phyloP scores from a whole-genome alignment of 23 red algal genomes.

The Gracilaria domingensis region DNA sequence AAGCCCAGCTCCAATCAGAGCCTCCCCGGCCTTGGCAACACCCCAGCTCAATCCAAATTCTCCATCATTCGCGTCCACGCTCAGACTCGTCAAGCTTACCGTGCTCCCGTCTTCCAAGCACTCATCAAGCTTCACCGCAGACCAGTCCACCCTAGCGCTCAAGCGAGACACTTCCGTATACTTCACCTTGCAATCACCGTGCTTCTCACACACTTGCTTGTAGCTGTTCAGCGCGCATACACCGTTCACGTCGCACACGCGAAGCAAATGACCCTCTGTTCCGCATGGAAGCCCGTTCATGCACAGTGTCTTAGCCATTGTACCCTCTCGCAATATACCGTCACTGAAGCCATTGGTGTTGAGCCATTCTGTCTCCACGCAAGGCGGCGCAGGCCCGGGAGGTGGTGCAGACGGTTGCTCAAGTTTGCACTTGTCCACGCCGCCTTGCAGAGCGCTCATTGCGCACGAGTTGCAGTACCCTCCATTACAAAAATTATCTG shows the following conservation, averaged over 20 bases:
- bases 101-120: not conserved
- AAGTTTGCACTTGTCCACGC: too few species aligned
- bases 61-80: not conserved
- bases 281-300: not conserved
- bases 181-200: not conserved
- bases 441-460: too few species aligned
- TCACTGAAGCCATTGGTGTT: not conserved
- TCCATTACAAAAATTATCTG: too few species aligned
- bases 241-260: not conserved
- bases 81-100: not conserved
- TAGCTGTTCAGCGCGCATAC: not conserved
- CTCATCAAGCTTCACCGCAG: not conserved
- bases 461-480: too few species aligned
- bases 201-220: not conserved
- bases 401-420: too few species aligned
- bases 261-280: conserved; percentile 9
- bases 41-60: too few species aligned
- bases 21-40: too few species aligned
- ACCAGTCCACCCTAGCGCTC: not conserved
- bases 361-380: not conserved
- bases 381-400: too few species aligned
- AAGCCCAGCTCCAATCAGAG: too few species aligned
- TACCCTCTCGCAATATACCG: not conserved
- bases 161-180: not conserved
- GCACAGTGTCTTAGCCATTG: not conserved